Base-by-base conservation (phyloP, 164 flowering plant genomes). In the Annona squamosa region DNA sequence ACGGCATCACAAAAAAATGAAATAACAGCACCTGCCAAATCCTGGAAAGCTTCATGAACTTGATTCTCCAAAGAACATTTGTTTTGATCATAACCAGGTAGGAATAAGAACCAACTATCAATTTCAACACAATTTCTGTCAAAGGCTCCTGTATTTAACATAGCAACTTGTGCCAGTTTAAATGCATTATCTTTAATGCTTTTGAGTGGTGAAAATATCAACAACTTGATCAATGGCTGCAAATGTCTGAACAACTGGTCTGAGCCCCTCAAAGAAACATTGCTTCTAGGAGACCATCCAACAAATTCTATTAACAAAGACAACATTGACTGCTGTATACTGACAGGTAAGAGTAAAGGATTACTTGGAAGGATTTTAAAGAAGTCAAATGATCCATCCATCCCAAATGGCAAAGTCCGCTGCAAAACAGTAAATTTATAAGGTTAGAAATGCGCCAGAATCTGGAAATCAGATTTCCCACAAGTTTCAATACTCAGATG, bases 141-240 rank as follows among this genome's bases (percentile, higher is more conserved):
- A 84, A 95, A 92, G 67, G 93, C 96, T 77, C 97, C 98, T 73
- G 92, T 91, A 74, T 96, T 91, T 68, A 81, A 77, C 90, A 92
- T 90, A 70, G 99, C 91, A 78, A 88, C 89, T 69, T 69, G 80
- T 74, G 94, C 90, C 78, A 95, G 77, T 64, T 67, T 46, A 82
- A 85, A 81, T 52, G 98, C 91, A 73, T 87, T 88, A 78, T 87
- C 81, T 73, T 78, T 87, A 73, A 90, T 81, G 59, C 78, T 83
- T 72, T 74, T 76, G 63, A 69, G 57, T 47, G 91, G 87, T 76
- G 99, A 90, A 79, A 79, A 75, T 12, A 91, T 64, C 69, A 87
- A 73, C 76, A 92, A 80, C 67, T 80, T 78, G 59, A 90, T 65
- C 64, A 95, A 84, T 42, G 83, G 74, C 72, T 78, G 88, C 72